Evolutionary conservation across 768 basidiomycete genomes (phyloP), one percentile per base, ranked within the genome.

Genomic region (Myochromella boudieri): DNA sequence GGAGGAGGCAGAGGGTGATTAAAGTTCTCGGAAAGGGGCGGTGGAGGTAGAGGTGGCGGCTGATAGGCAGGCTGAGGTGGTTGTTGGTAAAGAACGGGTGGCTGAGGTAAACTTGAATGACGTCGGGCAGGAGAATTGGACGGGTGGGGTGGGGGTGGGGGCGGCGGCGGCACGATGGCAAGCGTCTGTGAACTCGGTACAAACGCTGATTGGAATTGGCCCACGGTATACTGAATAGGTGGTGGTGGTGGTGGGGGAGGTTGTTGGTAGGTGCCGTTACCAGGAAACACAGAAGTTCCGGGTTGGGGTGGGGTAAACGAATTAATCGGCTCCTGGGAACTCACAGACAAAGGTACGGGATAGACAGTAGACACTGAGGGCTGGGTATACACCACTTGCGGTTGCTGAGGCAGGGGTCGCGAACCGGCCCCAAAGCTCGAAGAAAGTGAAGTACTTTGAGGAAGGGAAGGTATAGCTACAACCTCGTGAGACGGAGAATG

Each of bases 101-200:
- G 78, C 25, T 73, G 73, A 42, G 80, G 81, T 17, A 85, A 66
- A 54, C 75, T 72, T 6, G 76, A 68, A 28, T 71, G 74, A 38
- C 77, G 64, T n/a, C 71, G 62, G 9, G 67, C 56, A 34, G 52
- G 52, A 56, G 64, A 49, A 27, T 65, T 54, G 15, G 71, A 68
- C 0, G 63, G 67, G 0, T 65, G 62, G 9, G 69, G 69, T 22
- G 65, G 54, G 12, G 66, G 62, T 29, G 60, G 59, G 25, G 62
- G 59, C 4, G 59, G 63, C 10, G 67, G 65, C 9, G 63, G 67
- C 17, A 60, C 58, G 17, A 61, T 48, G 42, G 39, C 44, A 52
- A 53, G 40, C 15, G 26, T 37, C 12, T 39, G 53, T 10, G 44
- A 46, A 48, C 56, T 48, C 1, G 49, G n/a, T 14, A 40, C 22